Percentiles rank a stretch among this genome's conserved stretches.
Conservation (phyloP, 441 rosid genomes). For the Erodium moschatum region DNA sequence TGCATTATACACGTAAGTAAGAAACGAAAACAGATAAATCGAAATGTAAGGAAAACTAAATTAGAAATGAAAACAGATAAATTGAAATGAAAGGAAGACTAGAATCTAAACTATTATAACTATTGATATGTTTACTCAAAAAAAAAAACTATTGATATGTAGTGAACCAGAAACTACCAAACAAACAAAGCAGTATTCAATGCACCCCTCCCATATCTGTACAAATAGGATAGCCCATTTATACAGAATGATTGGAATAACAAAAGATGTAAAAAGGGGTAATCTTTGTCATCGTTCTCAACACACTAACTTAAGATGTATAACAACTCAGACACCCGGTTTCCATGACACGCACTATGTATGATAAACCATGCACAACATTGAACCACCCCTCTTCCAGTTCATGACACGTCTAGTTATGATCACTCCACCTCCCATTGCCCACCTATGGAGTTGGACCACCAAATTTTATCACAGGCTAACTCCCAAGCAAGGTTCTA, state of each 20-base stretch:
- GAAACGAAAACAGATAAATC: slow-evolving; percentile 4
- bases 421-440: background rate
- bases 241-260: background rate
- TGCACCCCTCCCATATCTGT: background rate
- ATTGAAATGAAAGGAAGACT: background rate
- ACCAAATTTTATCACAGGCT: background rate
- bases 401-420: background rate
- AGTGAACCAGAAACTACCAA: slow-evolving; percentile 9
- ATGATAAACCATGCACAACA: background rate
- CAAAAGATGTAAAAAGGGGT: slow-evolving; percentile 1
- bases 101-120: slow-evolving; percentile 3
- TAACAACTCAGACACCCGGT: background rate
- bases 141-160: background rate
- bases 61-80: background rate
- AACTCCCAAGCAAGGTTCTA: background rate
- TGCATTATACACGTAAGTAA: slow-evolving; percentile 9
- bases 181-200: background rate
- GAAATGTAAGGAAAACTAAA: background rate
- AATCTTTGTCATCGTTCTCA: background rate
- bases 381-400: background rate
- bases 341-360: background rate
- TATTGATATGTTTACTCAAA: background rate
- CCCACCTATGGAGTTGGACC: background rate
- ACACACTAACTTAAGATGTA: background rate
- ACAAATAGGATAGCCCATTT: background rate